Conservation (phyloP, 225 moss, liverwort and hornwort genomes). For the Pseudisothecium myosuroides region DNA sequence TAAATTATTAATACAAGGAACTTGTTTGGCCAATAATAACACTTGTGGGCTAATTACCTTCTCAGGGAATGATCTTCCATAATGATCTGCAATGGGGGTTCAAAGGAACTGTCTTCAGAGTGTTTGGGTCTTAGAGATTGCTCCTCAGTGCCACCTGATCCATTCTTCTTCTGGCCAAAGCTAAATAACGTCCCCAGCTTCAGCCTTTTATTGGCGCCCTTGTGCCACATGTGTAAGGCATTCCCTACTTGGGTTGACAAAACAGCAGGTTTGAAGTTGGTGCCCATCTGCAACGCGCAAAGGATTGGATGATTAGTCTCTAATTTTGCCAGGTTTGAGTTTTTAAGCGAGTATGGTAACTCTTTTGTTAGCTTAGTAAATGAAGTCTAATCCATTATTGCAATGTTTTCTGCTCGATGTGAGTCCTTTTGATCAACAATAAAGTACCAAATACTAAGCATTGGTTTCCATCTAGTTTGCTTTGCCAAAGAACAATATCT, state of each 20-base stretch:
- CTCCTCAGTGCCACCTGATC: background rate
- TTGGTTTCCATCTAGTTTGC: no score
- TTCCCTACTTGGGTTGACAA: background rate
- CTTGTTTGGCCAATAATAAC: background rate
- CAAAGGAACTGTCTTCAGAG: background rate
- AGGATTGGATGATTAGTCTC: background rate
- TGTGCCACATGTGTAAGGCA: background rate
- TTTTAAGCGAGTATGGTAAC: background rate
- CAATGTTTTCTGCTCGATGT: background rate
- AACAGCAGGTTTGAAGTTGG: conserved; percentile 42
- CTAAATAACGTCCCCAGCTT: background rate
- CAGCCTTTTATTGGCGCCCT: background rate
- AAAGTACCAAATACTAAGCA: no score
- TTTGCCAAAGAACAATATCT: no score
- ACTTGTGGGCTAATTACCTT: background rate
- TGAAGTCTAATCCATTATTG: background rate
- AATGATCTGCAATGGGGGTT: background rate
- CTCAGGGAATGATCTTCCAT: background rate
- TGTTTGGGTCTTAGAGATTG: background rate
- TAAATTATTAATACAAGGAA: background rate
- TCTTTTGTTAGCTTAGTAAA: background rate
- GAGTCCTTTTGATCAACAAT: background rate
- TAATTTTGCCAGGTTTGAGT: background rate
- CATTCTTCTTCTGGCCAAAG: background rate
- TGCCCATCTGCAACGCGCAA: conserved; percentile 18